These are phyloP conservation scores for Botryosphaeria agaves DNA, from an alignment of 2,329 filamentous ascomycete species.

Conservation along the genomic window DNA sequence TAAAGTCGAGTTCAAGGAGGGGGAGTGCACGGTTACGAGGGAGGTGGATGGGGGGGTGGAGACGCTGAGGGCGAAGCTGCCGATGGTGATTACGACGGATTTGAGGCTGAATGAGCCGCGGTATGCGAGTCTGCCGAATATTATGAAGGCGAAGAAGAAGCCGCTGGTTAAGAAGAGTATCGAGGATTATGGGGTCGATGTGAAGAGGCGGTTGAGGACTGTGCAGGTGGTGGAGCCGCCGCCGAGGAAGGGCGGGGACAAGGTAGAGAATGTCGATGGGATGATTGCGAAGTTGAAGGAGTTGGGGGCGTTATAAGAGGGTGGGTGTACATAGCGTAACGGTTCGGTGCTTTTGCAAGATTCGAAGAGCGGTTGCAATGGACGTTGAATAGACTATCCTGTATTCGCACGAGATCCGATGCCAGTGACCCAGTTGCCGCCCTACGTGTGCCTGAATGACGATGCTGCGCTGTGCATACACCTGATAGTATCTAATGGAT, in stretches of 20 bases:
- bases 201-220: constrained; percentile 63
- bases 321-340: background rate
- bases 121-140: constrained; percentile 90
- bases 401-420: too few relatives aligned
- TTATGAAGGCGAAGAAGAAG: constrained; percentile 99
- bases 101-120: constrained; percentile 85
- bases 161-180: constrained; percentile 82
- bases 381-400: too few relatives aligned
- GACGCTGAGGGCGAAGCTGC: constrained; percentile 70
- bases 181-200: constrained; percentile 63
- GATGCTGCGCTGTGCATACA: too few relatives aligned
- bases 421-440: too few relatives aligned
- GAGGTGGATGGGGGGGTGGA: constrained; percentile 95
- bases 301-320: constrained; percentile 60
- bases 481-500: too few relatives aligned
- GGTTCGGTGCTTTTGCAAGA: too few relatives aligned
- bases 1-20: constrained; percentile 59
- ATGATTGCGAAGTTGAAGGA: constrained; percentile 90
- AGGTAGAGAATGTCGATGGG: constrained; percentile 96
- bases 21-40: constrained; percentile 62
- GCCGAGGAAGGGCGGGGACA: constrained; percentile 76
- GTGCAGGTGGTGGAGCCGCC: constrained; percentile 82
- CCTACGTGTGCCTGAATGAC: too few relatives aligned
- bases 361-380: too few relatives aligned
- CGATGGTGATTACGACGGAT: constrained; percentile 91